A percentile compares a stretch with the other conserved stretches of the same genome.
Conservation (phyloP, 345 rosid genomes). For the Corymbia maculata region DNA sequence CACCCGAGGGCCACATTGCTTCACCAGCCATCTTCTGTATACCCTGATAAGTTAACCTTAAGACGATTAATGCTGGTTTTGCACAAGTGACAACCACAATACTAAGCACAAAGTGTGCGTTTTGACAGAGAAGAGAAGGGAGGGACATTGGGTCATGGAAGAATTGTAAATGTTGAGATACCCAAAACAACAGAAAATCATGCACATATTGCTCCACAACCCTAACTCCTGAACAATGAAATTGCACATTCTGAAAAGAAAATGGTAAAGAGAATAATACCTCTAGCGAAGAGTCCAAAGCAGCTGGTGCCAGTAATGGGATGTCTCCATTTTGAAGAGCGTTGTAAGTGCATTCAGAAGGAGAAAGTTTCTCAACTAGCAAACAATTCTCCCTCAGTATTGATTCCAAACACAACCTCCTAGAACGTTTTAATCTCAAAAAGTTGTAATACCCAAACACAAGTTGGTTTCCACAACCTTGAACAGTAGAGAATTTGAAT, state of each 20-base stretch:
- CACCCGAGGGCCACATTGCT: slow-evolving; percentile 14
- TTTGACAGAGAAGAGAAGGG: neutral
- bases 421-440: slow-evolving; percentile 40
- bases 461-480: slow-evolving; percentile 44
- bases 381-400: slow-evolving; percentile 44
- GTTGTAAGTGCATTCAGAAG: slow-evolving; percentile 56
- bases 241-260: neutral
- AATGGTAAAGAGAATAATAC: neutral
- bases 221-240: neutral
- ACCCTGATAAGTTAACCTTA: slow-evolving; percentile 31
- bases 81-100: neutral
- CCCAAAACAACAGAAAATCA: neutral
- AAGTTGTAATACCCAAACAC: slow-evolving; percentile 56
- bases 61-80: neutral
- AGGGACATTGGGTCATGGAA: neutral
- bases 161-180: neutral
- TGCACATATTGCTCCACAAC: neutral
- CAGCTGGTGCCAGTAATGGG: slow-evolving; percentile 9
- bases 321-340: slow-evolving; percentile 42
- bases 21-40: slow-evolving; percentile 26
- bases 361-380: slow-evolving; percentile 43
- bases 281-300: neutral
- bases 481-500: slow-evolving; percentile 50
- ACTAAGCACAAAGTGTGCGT: neutral
- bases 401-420: slow-evolving; percentile 51